A percentile compares a stretch with the other conserved stretches of the same genome.
phyloP scores from a whole-genome alignment of 805 yeast species.

The Candida maltosa region DNA sequence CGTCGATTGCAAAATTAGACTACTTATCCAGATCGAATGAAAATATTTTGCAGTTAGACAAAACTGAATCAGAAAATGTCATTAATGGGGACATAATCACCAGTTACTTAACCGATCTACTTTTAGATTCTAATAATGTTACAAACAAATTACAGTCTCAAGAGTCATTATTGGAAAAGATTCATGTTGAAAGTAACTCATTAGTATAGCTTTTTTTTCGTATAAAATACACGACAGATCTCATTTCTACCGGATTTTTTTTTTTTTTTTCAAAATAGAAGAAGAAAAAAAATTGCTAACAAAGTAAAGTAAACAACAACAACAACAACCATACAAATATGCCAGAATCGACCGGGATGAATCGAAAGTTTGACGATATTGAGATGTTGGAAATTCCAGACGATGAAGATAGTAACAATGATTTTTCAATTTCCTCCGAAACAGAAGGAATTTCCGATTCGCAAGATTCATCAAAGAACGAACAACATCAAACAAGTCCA shows the following conservation, averaged over 20 bases:
- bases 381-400: constrained; percentile 45
- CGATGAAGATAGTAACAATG: constrained; percentile 17
- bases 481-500: background rate
- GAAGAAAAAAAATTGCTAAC: too few relatives aligned
- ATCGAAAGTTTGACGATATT: constrained; percentile 30
- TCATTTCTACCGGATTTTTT: too few relatives aligned
- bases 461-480: constrained; percentile 1
- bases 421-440: constrained; percentile 20
- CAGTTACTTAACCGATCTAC: background rate
- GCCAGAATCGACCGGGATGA: background rate
- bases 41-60: background rate
- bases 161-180: too few relatives aligned
- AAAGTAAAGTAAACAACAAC: background rate
- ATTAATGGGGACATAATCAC: background rate
- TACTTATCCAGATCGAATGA: background rate
- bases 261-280: too few relatives aligned
- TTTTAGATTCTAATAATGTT: background rate
- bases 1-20: too few relatives aligned
- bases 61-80: too few relatives aligned
- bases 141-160: background rate
- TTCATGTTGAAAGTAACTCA: too few relatives aligned
- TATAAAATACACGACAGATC: too few relatives aligned
- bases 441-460: constrained; percentile 23
- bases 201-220: too few relatives aligned
- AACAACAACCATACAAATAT: too few relatives aligned